phyloP scores from a whole-genome alignment of 441 rosid species.

The Erodium moschatum region DNA sequence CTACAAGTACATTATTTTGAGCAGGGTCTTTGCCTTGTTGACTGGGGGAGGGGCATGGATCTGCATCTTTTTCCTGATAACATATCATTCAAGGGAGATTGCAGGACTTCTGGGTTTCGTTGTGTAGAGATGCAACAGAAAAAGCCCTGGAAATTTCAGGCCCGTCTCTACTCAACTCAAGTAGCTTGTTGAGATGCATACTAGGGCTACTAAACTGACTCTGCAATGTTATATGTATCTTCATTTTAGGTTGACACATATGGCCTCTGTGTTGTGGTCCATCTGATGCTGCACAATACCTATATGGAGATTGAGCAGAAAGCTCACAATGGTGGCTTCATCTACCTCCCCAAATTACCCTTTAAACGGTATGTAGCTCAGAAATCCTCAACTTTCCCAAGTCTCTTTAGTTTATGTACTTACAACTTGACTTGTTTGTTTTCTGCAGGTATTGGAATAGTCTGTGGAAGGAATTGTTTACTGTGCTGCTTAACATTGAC shows the following conservation, averaged over 20 bases:
- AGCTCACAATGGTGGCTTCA: conserved; percentile 35
- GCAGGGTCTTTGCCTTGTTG: conserved; percentile 93
- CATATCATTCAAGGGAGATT: conserved; percentile 52
- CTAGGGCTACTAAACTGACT: conserved; percentile 10
- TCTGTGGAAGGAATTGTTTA: conserved; percentile 64
- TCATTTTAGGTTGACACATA: conserved; percentile 58
- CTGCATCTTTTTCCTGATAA: conserved; percentile 59
- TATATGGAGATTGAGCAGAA: conserved; percentile 62
- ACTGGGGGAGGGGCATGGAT: conserved; percentile 95
- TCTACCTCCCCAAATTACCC: conserved; percentile 49
- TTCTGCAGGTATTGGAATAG: conserved; percentile 69
- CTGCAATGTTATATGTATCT: conserved; percentile 15
- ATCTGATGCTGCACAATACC: conserved; percentile 72
- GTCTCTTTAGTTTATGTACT: not conserved
- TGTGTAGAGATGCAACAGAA: conserved; percentile 81
- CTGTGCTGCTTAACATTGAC: conserved; percentile 51
- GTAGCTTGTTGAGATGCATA: conserved; percentile 17
- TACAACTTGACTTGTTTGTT: not conserved
- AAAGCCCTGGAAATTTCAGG: conserved; percentile 89
- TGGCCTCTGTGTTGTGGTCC: conserved; percentile 69
- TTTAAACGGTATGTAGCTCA: conserved; percentile 45
- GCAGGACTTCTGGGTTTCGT: conserved; percentile 85
- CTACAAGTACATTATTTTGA: conserved; percentile 12
- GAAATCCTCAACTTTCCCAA: not conserved
- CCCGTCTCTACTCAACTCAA: conserved; percentile 20